Evolutionary conservation across 2,329 filamentous ascomycete genomes (phyloP).

Genomic region (Elsinoe fawcettii): DNA sequence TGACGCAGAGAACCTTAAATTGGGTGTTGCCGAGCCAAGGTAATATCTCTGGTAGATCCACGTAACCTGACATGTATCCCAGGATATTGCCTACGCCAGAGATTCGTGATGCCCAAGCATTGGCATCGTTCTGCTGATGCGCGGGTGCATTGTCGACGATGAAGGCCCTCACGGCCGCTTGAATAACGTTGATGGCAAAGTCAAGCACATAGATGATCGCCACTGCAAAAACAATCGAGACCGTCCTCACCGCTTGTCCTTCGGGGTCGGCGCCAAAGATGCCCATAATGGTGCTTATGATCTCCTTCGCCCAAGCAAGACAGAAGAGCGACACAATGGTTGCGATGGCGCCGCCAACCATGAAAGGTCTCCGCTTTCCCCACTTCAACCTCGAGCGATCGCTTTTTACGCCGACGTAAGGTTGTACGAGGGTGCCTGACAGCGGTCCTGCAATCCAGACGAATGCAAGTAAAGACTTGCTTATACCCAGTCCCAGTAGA

Average conservation of each 20-base stretch:
- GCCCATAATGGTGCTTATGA: conserved; percentile 55
- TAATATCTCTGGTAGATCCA: conserved; percentile 65
- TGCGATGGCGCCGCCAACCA: conserved; percentile 41
- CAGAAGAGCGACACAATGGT: conserved; percentile 44
- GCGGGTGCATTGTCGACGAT: conserved; percentile 88
- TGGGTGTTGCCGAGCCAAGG: conserved; percentile 80
- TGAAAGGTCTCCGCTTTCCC: conserved; percentile 47
- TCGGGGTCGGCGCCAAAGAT: conserved; percentile 64
- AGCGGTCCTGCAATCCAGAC: conserved; percentile 51
- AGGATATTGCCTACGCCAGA: conserved; percentile 84
- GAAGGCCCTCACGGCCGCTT: conserved; percentile 84
- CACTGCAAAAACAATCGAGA: conserved; percentile 71
- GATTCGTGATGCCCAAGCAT: conserved; percentile 85
- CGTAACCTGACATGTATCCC: conserved; percentile 80
- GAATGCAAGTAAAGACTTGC: conserved; percentile 43
- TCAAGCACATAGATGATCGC: conserved; percentile 84
- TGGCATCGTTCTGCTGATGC: conserved; percentile 88
- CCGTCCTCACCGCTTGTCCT: conserved; percentile 55
- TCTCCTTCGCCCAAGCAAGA: conserved; percentile 44
- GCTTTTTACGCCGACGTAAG: conserved; percentile 47
- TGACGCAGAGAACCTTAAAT: conserved; percentile 84
- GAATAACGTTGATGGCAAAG: conserved; percentile 91
- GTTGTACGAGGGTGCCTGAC: conserved; percentile 46
- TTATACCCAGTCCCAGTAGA: conserved; percentile 45
- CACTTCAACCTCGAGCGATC: conserved; percentile 42